Evolutionary conservation across 108 stramenopile genomes (phyloP), one percentile per base, ranked within the genome.

Genomic region (Discostella stelligeroides): DNA sequence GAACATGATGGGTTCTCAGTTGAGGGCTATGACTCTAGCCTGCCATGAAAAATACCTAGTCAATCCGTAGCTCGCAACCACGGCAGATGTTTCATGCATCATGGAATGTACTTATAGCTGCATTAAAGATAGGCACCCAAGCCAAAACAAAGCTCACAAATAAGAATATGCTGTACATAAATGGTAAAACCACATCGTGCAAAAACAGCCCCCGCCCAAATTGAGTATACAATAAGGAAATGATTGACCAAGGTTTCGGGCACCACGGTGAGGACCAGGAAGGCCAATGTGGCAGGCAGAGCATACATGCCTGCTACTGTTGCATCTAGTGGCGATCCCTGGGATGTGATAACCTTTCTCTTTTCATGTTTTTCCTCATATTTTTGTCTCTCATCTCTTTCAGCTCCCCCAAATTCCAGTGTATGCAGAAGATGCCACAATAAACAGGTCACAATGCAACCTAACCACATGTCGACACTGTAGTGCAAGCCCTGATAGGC

Each of bases 401-500:
- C 58, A 21, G 57, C 34, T 6, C 34, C 76, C 30, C 29, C 76
- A 17, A 29, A 38, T 65, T 91, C 90, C 14, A 88, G 21, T 1
- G 72, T 46, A 17, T 80, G 66, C 20, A 83, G 70, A 20, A 80
- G 54, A 24, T 72, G 78, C 88, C 88, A 93, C 9, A 90, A 59
- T 56, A 93, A 77, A 59, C 81, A 80, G 39, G 81, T 85, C 9
- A 93, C 59, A 40, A 93, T 64, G 13, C 83, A 80, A 14, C 92
- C 92, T 59, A 93, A 21, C 86, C 88, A 90, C 92, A 93, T 93
- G 64, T 93, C 92, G 0, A 91, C 90, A 42, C 82, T 83, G 57
- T 93, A 93, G 64, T 93, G 92, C 75, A 90, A 90, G 8, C 92
- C 92, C 66, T 93, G 86, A 65, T 89, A 90, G 1, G 88, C 68